Percentiles rank a stretch among this genome's conserved stretches.
Evolutionary conservation across 2,329 filamentous ascomycete species (phyloP).

Genomic region (Fusarium newnesense): DNA sequence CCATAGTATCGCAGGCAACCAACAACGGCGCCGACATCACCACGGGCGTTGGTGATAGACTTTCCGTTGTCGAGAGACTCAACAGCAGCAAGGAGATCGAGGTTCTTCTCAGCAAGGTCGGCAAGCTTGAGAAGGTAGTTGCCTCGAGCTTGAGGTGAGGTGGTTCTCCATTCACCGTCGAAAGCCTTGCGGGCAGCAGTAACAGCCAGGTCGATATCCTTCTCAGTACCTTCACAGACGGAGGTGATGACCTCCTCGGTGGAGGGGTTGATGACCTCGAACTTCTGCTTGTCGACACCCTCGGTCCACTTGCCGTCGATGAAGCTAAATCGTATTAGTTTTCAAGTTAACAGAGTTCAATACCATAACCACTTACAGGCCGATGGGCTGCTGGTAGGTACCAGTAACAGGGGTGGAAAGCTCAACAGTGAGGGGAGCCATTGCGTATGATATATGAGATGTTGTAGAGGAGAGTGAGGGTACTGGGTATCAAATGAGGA

Average conservation of each 20-base stretch:
- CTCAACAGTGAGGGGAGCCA: slow-evolving; percentile 60
- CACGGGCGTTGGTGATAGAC: slow-evolving; percentile 78
- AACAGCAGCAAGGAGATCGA: slow-evolving; percentile 79
- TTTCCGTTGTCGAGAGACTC: slow-evolving; percentile 93
- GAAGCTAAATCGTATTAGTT: slow-evolving; percentile 65
- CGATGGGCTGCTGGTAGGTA: slow-evolving; percentile 67
- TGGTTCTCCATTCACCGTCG: slow-evolving; percentile 75
- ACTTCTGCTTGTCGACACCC: slow-evolving; percentile 85
- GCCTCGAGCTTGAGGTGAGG: slow-evolving; percentile 77
- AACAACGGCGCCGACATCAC: slow-evolving; percentile 75
- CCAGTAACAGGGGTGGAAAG: slow-evolving; percentile 76
- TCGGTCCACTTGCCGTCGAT: slow-evolving; percentile 92
- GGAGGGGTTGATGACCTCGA: slow-evolving; percentile 90
- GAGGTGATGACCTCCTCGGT: slow-evolving; percentile 86
- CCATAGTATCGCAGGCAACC: slow-evolving; percentile 79
- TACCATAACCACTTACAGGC: slow-evolving; percentile 61
- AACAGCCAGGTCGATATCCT: slow-evolving; percentile 85
- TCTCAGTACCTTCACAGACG: slow-evolving; percentile 87
- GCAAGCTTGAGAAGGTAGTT: slow-evolving; percentile 79
- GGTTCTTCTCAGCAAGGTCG: slow-evolving; percentile 81
- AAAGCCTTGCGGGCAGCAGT: slow-evolving; percentile 87
- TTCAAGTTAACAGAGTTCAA: neutral
- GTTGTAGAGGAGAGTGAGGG: slow-evolving; percentile 10
- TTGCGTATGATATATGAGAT: slow-evolving; percentile 34
- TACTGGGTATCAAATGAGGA: slow-evolving; percentile 39